Base-by-base conservation (phyloP, 306 rosid genomes). In the Citrullus mucosospermus region DNA sequence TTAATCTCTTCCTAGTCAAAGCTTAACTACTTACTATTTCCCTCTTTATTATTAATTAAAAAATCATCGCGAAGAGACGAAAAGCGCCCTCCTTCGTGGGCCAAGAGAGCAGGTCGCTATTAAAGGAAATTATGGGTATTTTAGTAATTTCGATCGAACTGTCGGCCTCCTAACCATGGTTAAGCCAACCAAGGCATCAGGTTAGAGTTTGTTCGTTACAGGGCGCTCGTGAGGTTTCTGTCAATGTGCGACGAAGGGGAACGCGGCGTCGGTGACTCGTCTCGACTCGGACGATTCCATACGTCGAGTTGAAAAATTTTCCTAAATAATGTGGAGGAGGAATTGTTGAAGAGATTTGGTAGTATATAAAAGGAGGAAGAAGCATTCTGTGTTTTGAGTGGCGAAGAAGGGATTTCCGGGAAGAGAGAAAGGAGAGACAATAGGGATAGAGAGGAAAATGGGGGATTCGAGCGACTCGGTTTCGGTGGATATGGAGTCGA, bases 231-330 rank as follows among this genome's bases (percentile, higher is more conserved):
- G 92, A 86, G 78, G 78, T 48, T 74, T 54, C 48, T 53, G 62
- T 70, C 57, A 34, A 74, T 72, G 15, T 79, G 79, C 83, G 78
- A 80, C 75, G 30, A 79, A 20, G 83, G 68, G 34, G 70, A 59
- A 12, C 80, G 60, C 48, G 80, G 86, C 97, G 96, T 95, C 98
- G 98, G 98, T 95, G 96, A 91, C 98, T 91, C 97, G 90, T 76
- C 72, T 82, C 13, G 81, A 89, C 95, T 82, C 91, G 90, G 28
- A 57, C 88, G 91, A 88, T 88, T 84, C 81, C 8, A 32, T 51
- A 59, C 55, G 58, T 8, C 87, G 85, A 80, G 87, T 84, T 78
- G 38, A 56, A 44, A 58, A 9, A 41, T 53, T 59, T 67, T 41
- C 8, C 78, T 8, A 61, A 44, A 80, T 54, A 57, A 43, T 57